A percentile compares a stretch with the other conserved stretches of the same genome.
phyloP scores from a whole-genome alignment of 192 early-diverging fungal genomes.

The Linderina pennispora region DNA sequence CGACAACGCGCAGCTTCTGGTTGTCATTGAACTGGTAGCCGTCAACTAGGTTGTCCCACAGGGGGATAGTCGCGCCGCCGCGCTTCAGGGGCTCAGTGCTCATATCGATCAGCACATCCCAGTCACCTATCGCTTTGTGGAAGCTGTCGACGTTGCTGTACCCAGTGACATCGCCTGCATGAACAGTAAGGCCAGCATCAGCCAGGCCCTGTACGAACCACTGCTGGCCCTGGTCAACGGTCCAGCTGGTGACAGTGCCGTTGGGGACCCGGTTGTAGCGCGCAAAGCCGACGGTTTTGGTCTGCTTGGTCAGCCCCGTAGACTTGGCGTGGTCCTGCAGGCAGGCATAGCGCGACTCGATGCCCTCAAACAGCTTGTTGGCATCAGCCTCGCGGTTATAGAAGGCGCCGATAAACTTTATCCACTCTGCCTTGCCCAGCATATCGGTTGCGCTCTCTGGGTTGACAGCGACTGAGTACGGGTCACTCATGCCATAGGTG shows the following conservation, averaged over 20 bases:
- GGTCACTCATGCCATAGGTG: conserved; percentile 45
- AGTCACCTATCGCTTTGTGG: conserved; percentile 42
- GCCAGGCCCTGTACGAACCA: conserved; percentile 49
- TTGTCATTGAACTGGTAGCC: conserved; percentile 24
- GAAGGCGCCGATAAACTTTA: conserved; percentile 36
- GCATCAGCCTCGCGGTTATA: conserved; percentile 36
- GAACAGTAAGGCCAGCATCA: conserved; percentile 53
- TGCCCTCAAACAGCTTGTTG: conserved; percentile 28
- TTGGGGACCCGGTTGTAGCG: conserved; percentile 45
- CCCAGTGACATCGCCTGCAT: conserved; percentile 10
- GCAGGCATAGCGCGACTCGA: conserved; percentile 28
- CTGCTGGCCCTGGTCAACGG: conserved; percentile 28
- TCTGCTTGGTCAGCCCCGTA: not conserved
- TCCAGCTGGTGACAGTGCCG: conserved; percentile 31
- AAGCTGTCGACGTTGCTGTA: conserved; percentile 46
- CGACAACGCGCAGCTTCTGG: conserved; percentile 46
- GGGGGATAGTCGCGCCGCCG: conserved; percentile 50
- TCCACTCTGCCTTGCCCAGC: conserved; percentile 41
- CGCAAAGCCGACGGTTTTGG: conserved; percentile 24
- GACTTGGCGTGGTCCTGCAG: conserved; percentile 23
- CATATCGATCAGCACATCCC: conserved; percentile 60
- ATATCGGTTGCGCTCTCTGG: conserved; percentile 30
- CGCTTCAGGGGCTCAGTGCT: conserved; percentile 45
- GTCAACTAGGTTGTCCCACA: conserved; percentile 27
- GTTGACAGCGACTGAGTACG: conserved; percentile 31